Base-by-base conservation (phyloP, 1,284 basidiomycete genomes). In the Leucoagaricus sp. region DNA sequence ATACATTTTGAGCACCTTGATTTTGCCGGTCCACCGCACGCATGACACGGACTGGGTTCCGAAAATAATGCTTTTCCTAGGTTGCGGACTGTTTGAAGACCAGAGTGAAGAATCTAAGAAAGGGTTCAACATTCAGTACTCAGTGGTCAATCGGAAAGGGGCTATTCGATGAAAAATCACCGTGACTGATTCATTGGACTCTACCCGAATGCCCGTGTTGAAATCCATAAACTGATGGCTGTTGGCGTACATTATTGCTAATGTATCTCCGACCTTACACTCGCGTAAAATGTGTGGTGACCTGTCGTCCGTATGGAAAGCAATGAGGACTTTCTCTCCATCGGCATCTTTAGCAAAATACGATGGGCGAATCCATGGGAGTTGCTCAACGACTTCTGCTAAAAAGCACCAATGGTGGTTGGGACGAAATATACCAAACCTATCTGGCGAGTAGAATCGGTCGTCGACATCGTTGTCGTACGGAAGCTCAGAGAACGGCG, bases 321-420 rank as follows among this genome's bases (percentile, higher is more conserved):
- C 63, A 31, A 68, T 59, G 25, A 60, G 46, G 44, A 64, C 61
- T 9, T 55, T 34, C 1, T 55, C 46, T 17, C 62, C 63, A 9
- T 48, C 58, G 36, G 59, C 58, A 49, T 70, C 67, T 47, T 61
- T 63, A 44, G 67, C 67, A 29, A 34, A 57, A 55, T 63, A 70
- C 64, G 64, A 62, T 2, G 65, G 66, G 1, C 67, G 61, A 13
- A 64, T 10, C 49, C 63, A 66, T 1, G 58, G 54, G n/a, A 67
- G 46, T 1, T 34, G 10, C 38, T 61, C 48, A 7, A 63, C 53
- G 38, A 70, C 64, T 50, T 70, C 67, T 8, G 61, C 65, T 25
- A 69, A 60, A 47, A 69, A 61, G 49, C 67, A 69, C 67, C 67
- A 69, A 54, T 70, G 68, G 21, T 61, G 62, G 44, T 53, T 55